Conservation (phyloP, 2,329 filamentous ascomycete genomes). For the Diaporthe velutina region DNA sequence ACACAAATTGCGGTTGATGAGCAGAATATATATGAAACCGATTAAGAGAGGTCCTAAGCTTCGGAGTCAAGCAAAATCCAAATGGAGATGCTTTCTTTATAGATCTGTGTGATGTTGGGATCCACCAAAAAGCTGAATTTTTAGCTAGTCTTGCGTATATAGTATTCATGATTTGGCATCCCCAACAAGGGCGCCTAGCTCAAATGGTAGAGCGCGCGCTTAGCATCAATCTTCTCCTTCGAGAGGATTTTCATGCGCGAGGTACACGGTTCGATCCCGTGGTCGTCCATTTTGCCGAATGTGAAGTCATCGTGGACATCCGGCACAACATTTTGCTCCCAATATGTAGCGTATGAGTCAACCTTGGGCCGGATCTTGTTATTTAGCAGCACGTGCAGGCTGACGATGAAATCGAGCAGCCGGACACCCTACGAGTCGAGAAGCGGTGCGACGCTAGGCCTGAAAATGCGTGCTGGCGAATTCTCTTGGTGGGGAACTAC, state of each 20-base stretch:
- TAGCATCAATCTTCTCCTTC: not conserved
- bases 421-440: not conserved
- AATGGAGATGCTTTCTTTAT: too few species aligned
- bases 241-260: not conserved
- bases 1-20: too few species aligned
- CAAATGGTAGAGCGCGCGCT: constrained; percentile 30
- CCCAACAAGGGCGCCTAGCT: constrained; percentile 5
- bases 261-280: constrained; percentile 20
- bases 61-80: too few species aligned
- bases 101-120: too few species aligned
- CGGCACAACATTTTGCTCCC: not conserved
- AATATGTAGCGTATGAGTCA: too few species aligned
- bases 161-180: fast-evolving
- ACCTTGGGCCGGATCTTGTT: not conserved
- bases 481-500: not conserved
- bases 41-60: too few species aligned
- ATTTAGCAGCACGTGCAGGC: not conserved
- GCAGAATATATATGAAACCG: too few species aligned
- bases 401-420: not conserved
- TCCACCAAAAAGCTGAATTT: too few species aligned
- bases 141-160: too few species aligned
- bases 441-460: not conserved
- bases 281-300: constrained; percentile 20
- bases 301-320: not conserved
- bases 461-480: not conserved